Conservation (phyloP, 495 filamentous ascomycete genomes). For the Amniculicola lignicola region DNA sequence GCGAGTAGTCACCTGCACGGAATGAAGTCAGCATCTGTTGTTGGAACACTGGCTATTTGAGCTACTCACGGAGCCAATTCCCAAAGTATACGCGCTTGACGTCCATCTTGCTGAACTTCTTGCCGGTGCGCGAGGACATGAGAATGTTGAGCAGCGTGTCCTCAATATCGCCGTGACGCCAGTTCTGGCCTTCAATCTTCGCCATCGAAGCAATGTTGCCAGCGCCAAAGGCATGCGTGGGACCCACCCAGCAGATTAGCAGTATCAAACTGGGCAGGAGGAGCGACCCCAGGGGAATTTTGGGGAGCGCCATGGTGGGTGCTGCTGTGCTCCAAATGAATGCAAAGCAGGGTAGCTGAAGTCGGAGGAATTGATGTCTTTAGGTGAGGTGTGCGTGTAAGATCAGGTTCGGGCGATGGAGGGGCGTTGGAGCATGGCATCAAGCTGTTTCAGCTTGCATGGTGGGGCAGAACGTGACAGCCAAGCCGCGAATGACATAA, state of each 20-base stretch:
- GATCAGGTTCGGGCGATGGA: too few relatives aligned
- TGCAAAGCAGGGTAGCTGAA: conserved; percentile 1
- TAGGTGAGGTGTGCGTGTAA: too few relatives aligned
- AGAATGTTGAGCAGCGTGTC: conserved; percentile 73
- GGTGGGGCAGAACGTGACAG: too few relatives aligned
- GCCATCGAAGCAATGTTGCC: conserved; percentile 77
- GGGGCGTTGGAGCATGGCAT: too few relatives aligned
- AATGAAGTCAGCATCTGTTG: conserved; percentile 45
- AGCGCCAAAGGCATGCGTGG: conserved; percentile 77
- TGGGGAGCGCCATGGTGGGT: conserved; percentile 23
- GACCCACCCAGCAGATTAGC: conserved; percentile 58
- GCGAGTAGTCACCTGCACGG: conserved; percentile 45
- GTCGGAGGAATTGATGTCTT: too few relatives aligned
- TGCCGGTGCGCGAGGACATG: conserved; percentile 74
- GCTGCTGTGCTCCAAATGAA: background rate
- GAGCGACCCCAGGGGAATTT: conserved; percentile 28
- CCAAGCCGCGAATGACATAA: too few relatives aligned
- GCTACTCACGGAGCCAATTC: conserved; percentile 69
- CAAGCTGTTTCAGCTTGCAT: too few relatives aligned
- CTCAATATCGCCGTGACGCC: conserved; percentile 96
- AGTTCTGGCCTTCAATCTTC: conserved; percentile 78
- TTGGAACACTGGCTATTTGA: background rate
- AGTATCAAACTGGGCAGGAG: conserved; percentile 53
- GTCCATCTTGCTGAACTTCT: conserved; percentile 83
- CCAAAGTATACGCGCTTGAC: conserved; percentile 83